Conservation (phyloP, 345 rosid genomes). For the Hibiscus tridactylites region DNA sequence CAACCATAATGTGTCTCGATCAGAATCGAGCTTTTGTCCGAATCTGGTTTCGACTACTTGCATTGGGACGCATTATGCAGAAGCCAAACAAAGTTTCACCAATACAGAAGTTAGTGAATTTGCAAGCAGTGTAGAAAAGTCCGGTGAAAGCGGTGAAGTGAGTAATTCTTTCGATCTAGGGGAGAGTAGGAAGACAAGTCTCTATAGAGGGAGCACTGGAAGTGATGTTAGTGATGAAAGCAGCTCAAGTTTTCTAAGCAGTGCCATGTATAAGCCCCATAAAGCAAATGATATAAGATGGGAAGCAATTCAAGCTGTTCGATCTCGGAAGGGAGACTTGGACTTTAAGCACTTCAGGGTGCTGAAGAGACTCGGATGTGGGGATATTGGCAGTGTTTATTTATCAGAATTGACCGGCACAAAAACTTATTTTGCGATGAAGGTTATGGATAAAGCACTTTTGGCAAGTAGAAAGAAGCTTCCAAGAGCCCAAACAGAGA, state of each 20-base stretch:
- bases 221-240: slow-evolving; percentile 92
- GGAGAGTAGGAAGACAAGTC: slow-evolving; percentile 62
- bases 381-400: slow-evolving; percentile 83
- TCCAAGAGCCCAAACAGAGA: slow-evolving; percentile 76
- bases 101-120: slow-evolving; percentile 63
- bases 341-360: slow-evolving; percentile 57
- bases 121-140: slow-evolving; percentile 41
- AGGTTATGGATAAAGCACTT: slow-evolving; percentile 70
- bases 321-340: slow-evolving; percentile 38
- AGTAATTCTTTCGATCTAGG: slow-evolving; percentile 31
- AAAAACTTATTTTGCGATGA: slow-evolving; percentile 60
- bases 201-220: slow-evolving; percentile 68
- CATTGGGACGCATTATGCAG: slow-evolving; percentile 43
- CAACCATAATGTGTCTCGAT: slow-evolving; percentile 25
- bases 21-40: slow-evolving; percentile 37
- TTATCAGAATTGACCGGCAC: slow-evolving; percentile 76
- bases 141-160: slow-evolving; percentile 28
- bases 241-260: slow-evolving; percentile 70
- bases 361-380: slow-evolving; percentile 56
- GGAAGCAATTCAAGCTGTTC: slow-evolving; percentile 77
- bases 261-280: slow-evolving; percentile 64
- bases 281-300: slow-evolving; percentile 78
- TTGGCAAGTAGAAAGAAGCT: slow-evolving; percentile 85
- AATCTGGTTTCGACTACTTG: slow-evolving; percentile 48
- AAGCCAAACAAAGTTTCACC: slow-evolving; percentile 75